Conservation (phyloP, 2,329 filamentous ascomycete genomes). For the Penicillium brasilianum region DNA sequence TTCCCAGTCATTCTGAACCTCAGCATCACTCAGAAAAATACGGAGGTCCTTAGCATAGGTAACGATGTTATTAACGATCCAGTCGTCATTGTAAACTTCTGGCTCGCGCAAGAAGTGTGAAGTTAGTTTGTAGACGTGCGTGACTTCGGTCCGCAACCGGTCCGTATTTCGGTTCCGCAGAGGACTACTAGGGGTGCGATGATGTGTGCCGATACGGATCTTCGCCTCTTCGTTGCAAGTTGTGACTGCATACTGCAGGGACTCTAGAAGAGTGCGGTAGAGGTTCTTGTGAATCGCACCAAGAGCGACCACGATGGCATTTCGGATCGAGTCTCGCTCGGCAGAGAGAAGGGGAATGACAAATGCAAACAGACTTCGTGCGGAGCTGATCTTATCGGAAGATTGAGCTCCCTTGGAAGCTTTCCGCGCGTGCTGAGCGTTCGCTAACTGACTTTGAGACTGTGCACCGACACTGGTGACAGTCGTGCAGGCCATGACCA, state of each 20-base stretch:
- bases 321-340: conserved; percentile 78
- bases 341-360: conserved; percentile 86
- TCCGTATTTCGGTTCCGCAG: conserved; percentile 84
- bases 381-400: conserved; percentile 83
- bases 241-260: conserved; percentile 82
- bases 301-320: conserved; percentile 87
- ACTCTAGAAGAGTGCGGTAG: conserved; percentile 87
- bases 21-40: conserved; percentile 90
- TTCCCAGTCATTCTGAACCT: conserved; percentile 92
- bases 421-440: conserved; percentile 78
- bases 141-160: conserved; percentile 87
- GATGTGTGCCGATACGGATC: conserved; percentile 74
- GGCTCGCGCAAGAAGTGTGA: conserved; percentile 83
- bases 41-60: conserved; percentile 91
- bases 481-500: conserved; percentile 96
- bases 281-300: conserved; percentile 95
- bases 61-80: conserved; percentile 86
- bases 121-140: conserved; percentile 92
- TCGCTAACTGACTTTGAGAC: conserved; percentile 62
- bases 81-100: conserved; percentile 82
- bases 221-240: conserved; percentile 89
- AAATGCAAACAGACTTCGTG: conserved; percentile 85
- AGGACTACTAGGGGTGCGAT: conserved; percentile 81
- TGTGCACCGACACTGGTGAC: conserved; percentile 79
- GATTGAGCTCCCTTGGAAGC: conserved; percentile 70